Conservation (phyloP, 1,284 basidiomycete species). For the Tilletia caries region DNA sequence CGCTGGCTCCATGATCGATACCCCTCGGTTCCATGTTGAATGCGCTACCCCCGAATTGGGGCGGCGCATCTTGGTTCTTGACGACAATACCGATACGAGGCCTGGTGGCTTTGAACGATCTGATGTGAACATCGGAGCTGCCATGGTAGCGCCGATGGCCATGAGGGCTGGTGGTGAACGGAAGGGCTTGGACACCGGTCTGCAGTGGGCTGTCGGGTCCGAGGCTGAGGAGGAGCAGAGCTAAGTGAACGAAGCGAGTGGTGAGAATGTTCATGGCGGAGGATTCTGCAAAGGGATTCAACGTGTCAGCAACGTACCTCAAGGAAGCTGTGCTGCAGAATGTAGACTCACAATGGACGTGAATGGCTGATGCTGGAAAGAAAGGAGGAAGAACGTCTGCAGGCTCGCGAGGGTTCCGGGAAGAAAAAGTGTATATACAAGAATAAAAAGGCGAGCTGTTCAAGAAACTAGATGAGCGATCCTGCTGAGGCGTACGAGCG, state of each 20-base stretch:
- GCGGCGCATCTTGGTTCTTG: neutral
- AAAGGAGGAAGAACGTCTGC: no score
- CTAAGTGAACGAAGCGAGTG: neutral
- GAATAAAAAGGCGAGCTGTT: conserved; percentile 1
- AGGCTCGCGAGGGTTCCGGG: no score
- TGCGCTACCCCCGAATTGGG: neutral
- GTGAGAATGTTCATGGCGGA: neutral
- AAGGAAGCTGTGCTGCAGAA: neutral
- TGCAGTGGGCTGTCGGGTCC: neutral
- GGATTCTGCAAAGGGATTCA: neutral
- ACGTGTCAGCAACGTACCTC: neutral
- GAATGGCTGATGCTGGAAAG: no score
- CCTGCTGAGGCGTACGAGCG: no score
- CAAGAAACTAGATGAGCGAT: neutral
- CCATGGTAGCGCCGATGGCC: neutral
- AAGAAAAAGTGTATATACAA: conserved; percentile 4
- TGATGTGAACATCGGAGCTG: neutral
- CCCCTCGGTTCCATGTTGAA: neutral
- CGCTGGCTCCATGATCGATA: neutral
- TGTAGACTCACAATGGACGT: no score
- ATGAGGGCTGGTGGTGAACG: neutral
- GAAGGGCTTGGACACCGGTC: neutral
- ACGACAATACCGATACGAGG: conserved; percentile 8
- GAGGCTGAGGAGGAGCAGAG: neutral
- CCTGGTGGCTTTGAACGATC: neutral